Percentiles rank a stretch among this genome's conserved stretches.
Evolutionary conservation across 805 yeast species (phyloP).

Genomic region (Schwanniomyces occidentalis): DNA sequence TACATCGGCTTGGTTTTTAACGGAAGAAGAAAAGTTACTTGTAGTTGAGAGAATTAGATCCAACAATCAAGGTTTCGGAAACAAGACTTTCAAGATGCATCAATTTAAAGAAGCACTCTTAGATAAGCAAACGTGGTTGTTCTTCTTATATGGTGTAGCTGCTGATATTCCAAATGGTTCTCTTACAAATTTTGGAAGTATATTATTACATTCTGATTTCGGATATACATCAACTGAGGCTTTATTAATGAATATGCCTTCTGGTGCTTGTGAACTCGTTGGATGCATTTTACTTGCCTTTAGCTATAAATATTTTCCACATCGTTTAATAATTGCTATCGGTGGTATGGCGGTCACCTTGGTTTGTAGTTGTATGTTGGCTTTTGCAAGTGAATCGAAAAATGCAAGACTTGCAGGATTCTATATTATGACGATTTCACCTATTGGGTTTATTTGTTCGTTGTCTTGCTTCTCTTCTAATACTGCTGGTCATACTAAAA

Average conservation of each 20-base stretch:
- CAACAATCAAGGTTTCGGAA: constrained; percentile 46
- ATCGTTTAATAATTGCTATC: constrained; percentile 22
- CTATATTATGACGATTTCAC: constrained; percentile 28
- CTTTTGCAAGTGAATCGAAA: constrained; percentile 34
- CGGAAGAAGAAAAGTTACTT: constrained; percentile 29
- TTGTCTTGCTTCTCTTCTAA: constrained; percentile 24
- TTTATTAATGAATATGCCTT: constrained; percentile 37
- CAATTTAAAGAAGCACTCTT: constrained; percentile 38
- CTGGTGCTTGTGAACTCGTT: constrained; percentile 36
- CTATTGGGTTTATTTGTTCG: constrained; percentile 23
- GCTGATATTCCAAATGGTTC: constrained; percentile 41
- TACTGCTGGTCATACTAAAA: constrained; percentile 28
- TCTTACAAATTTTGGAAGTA: constrained; percentile 35
- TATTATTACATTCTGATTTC: constrained; percentile 18
- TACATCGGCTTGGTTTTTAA: constrained; percentile 39
- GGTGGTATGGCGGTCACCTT: constrained; percentile 12
- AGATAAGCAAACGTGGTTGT: constrained; percentile 37
- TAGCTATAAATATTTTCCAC: constrained; percentile 26
- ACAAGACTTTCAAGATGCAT: constrained; percentile 33
- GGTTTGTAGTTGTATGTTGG: constrained; percentile 35
- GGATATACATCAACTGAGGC: constrained; percentile 20
- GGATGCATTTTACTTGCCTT: constrained; percentile 26
- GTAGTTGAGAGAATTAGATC: constrained; percentile 32
- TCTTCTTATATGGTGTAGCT: constrained; percentile 24
- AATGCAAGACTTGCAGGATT: constrained; percentile 44